A percentile compares a stretch with the other conserved stretches of the same genome.
These are phyloP conservation scores for Rhododendron mucronatum DNA, from an alignment of 148 eudicot genomes.

Conservation along the genomic window DNA sequence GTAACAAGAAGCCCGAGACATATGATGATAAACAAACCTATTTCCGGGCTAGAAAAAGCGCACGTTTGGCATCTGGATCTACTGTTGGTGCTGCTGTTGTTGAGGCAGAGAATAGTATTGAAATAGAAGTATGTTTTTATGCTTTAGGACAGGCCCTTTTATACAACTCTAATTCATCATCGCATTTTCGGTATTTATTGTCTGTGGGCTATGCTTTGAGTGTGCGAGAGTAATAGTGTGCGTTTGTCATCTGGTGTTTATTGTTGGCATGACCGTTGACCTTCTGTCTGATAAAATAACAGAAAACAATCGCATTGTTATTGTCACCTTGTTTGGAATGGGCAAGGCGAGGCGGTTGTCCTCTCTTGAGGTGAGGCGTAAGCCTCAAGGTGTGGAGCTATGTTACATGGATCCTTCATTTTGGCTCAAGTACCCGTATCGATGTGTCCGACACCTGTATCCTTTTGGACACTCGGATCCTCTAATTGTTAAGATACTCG, in stretches of 20 bases:
- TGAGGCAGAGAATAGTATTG: slow-evolving; percentile 74
- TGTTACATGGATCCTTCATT: too few relatives aligned
- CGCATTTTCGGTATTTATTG: not conserved
- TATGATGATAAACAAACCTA: slow-evolving; percentile 13
- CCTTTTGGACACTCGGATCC: too few relatives aligned
- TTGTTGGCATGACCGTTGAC: not conserved
- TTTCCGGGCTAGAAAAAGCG: slow-evolving; percentile 31
- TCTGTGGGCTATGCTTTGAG: not conserved
- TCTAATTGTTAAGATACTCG: too few relatives aligned
- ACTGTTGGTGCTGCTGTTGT: slow-evolving; percentile 92
- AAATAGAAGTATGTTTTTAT: slow-evolving; percentile 59
- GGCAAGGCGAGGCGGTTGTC: not conserved
- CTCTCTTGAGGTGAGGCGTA: not conserved
- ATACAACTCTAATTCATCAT: slow-evolving; percentile 5
- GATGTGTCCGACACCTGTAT: too few relatives aligned
- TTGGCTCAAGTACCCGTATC: too few relatives aligned
- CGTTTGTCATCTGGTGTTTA: not conserved
- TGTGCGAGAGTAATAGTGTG: not conserved
- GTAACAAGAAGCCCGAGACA: slow-evolving; percentile 9
- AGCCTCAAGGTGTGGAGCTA: not conserved
- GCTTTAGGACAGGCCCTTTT: slow-evolving; percentile 17
- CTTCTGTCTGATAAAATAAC: not conserved
- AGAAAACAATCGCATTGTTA: not conserved
- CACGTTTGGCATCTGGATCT: slow-evolving; percentile 58
- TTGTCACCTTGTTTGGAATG: not conserved